phyloP scores from a whole-genome alignment of 2,329 filamentous ascomycete species.

The Colletotrichum aenigma region DNA sequence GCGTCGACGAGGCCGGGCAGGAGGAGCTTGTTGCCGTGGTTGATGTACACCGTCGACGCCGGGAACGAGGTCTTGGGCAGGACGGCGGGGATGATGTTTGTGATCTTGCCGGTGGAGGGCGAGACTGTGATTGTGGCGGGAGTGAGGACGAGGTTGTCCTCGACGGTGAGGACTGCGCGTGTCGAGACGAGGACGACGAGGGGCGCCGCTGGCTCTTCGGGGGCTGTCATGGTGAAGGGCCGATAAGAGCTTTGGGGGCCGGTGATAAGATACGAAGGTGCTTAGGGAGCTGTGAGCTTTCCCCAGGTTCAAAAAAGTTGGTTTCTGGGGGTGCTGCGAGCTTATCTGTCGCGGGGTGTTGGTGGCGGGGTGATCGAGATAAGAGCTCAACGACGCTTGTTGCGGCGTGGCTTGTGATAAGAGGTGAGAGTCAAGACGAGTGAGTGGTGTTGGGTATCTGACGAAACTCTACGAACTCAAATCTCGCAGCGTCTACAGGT shows the following conservation, averaged over 20 bases:
- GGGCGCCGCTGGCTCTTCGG: constrained; percentile 33
- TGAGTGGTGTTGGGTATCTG: neutral
- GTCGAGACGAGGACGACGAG: constrained; percentile 83
- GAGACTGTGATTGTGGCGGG: constrained; percentile 86
- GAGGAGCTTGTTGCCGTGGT: constrained; percentile 85
- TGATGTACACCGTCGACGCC: constrained; percentile 71
- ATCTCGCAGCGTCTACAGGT: neutral
- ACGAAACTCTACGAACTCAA: neutral
- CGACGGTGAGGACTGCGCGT: constrained; percentile 78
- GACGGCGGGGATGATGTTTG: constrained; percentile 73
- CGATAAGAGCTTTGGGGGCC: neutral
- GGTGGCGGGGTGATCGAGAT: neutral
- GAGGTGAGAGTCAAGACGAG: neutral
- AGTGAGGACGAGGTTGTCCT: constrained; percentile 67
- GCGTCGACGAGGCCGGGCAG: constrained; percentile 94
- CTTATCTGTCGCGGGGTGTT: constrained; percentile 8
- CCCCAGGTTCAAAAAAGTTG: neutral
- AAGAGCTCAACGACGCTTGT: neutral
- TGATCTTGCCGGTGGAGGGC: constrained; percentile 80
- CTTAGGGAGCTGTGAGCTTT: neutral
- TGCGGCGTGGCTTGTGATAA: neutral
- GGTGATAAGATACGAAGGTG: constrained; percentile 3
- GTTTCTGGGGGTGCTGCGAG: neutral
- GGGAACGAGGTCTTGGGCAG: constrained; percentile 81
- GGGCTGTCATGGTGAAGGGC: constrained; percentile 33